Conservation (phyloP, 768 basidiomycete genomes). For the Arthromyces matolae region DNA sequence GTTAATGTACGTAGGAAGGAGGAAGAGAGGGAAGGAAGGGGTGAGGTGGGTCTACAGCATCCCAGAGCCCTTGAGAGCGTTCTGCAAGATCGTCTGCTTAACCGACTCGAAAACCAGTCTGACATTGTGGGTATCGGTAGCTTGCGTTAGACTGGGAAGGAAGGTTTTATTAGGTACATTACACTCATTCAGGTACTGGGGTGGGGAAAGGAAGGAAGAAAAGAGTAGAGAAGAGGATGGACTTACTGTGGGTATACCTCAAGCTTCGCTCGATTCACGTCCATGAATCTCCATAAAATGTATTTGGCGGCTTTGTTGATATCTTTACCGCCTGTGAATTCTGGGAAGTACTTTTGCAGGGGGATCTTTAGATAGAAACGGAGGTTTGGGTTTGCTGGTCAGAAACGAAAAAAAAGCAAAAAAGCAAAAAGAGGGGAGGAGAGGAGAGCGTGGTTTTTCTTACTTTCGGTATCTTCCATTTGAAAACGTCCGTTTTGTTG, state of each 20-base stretch:
- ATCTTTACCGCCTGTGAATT: slow-evolving; percentile 83
- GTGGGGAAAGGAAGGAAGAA: background rate
- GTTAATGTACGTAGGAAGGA: no score
- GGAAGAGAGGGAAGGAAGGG: no score
- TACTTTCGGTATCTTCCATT: slow-evolving; percentile 72
- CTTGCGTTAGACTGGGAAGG: background rate
- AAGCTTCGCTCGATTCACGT: slow-evolving; percentile 79
- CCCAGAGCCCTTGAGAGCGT: background rate
- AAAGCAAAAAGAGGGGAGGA: no score
- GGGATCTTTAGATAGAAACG: slow-evolving; percentile 49
- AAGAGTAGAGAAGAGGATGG: background rate
- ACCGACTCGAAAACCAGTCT: background rate
- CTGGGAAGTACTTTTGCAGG: slow-evolving; percentile 73
- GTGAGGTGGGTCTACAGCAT: background rate
- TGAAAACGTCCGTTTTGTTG: slow-evolving; percentile 92
- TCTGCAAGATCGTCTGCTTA: background rate
- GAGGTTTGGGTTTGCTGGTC: background rate
- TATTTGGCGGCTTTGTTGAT: slow-evolving; percentile 94
- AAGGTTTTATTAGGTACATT: no score
- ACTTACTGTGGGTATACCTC: slow-evolving; percentile 67
- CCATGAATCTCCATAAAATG: slow-evolving; percentile 92
- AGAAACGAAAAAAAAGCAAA: background rate
- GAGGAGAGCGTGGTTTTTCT: no score
- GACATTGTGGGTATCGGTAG: background rate
- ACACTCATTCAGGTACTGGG: no score